These are phyloP conservation scores for Perkinsus olseni DNA, from an alignment of 169 alveolate species.

Conservation along the genomic window DNA sequence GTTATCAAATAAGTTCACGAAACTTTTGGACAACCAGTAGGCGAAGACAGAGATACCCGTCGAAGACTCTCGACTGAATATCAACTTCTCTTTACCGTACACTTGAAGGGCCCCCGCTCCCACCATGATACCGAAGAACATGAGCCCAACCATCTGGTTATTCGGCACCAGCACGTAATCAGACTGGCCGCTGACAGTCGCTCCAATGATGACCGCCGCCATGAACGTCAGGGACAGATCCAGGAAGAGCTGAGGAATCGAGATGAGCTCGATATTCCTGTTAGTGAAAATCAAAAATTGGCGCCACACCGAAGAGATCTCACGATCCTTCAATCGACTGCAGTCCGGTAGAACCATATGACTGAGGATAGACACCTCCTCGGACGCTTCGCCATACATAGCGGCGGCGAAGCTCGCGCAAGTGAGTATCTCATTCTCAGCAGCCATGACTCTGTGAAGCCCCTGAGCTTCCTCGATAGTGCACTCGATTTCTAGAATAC, in stretches of 20 bases:
- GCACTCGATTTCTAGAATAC: neutral
- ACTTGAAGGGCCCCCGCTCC: neutral
- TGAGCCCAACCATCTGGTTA: neutral
- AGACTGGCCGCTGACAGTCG: neutral
- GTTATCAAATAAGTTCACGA: neutral
- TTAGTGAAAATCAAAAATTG: neutral
- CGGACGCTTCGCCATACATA: neutral
- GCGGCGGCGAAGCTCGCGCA: neutral
- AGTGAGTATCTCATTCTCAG: neutral
- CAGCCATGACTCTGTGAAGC: neutral
- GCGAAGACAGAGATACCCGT: neutral
- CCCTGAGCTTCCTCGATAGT: neutral
- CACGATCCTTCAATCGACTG: neutral
- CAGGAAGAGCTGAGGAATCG: neutral
- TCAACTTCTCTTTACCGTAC: neutral
- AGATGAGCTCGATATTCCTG: neutral
- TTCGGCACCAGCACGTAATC: neutral
- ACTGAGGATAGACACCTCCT: neutral
- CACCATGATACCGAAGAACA: neutral
- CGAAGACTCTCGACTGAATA: neutral
- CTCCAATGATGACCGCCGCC: neutral
- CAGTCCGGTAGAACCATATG: neutral
- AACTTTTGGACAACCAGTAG: neutral
- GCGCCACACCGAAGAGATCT: neutral
- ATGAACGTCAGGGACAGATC: neutral